phyloP scores from a whole-genome alignment of 768 basidiomycete genomes.

The Naganishia kalamii region DNA sequence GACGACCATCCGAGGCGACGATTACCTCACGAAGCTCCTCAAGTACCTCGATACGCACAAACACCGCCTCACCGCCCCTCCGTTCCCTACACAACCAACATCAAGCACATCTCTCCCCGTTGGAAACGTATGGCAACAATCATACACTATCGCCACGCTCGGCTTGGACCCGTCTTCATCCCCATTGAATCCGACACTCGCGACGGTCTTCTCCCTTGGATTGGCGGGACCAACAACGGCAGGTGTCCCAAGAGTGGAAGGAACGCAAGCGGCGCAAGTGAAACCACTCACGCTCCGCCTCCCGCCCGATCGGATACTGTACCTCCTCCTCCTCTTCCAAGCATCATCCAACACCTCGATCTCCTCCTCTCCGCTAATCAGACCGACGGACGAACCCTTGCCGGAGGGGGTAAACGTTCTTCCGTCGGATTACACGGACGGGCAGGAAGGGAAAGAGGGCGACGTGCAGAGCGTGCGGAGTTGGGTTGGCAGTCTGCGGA shows the following conservation, averaged over 20 bases:
- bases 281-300: slow-evolving; percentile 41
- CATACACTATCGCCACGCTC: slow-evolving; percentile 42
- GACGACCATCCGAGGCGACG: slow-evolving; percentile 30
- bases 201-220: slow-evolving; percentile 26
- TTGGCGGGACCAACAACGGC: slow-evolving; percentile 20
- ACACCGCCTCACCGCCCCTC: slow-evolving; percentile 33
- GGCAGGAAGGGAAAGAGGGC: slow-evolving; percentile 31
- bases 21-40: slow-evolving; percentile 38
- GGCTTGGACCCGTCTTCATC: slow-evolving; percentile 42
- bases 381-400: slow-evolving; percentile 41
- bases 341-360: slow-evolving; percentile 27
- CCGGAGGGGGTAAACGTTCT: slow-evolving; percentile 28
- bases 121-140: slow-evolving; percentile 34
- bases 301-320: slow-evolving; percentile 42
- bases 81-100: not conserved
- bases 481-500: slow-evolving; percentile 45
- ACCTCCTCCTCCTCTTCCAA: slow-evolving; percentile 38
- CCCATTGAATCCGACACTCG: slow-evolving; percentile 35
- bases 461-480: slow-evolving; percentile 43
- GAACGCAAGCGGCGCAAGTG: not conserved
- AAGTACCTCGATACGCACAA: slow-evolving; percentile 39
- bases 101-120: not conserved
- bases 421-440: slow-evolving; percentile 6
- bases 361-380: slow-evolving; percentile 39
- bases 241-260: not conserved